These are phyloP conservation scores for Triticum timopheevii DNA, from an alignment of 176 grass and related monocot species.

Conservation along the genomic window DNA sequence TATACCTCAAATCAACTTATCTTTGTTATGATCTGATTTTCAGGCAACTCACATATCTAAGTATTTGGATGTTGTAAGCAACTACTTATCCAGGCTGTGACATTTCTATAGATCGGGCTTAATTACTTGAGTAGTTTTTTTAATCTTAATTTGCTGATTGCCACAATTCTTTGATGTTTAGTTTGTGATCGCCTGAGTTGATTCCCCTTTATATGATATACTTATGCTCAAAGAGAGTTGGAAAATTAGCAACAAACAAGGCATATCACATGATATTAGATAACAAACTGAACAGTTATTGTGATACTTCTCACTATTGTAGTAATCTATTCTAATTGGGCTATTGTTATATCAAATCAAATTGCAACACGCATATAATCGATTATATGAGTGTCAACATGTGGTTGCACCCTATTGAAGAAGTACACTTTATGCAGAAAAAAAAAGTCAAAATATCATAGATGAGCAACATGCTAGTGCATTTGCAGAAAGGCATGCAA, in stretches of 20 bases:
- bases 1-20: not conserved
- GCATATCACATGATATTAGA: too few relatives aligned
- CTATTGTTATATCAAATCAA: conserved; percentile 1
- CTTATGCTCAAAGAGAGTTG: too few relatives aligned
- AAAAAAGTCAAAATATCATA: not conserved
- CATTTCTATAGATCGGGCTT: not conserved
- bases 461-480: not conserved
- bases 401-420: not conserved
- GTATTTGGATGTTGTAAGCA: not conserved
- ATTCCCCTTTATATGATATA: too few relatives aligned
- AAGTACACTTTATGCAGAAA: not conserved
- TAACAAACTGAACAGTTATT: not conserved
- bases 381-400: not conserved
- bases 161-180: not conserved
- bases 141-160: not conserved
- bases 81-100: not conserved
- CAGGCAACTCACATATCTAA: not conserved
- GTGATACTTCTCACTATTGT: not conserved
- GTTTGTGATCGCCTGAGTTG: too few relatives aligned
- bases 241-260: too few relatives aligned
- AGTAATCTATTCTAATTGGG: not conserved
- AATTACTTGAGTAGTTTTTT: not conserved
- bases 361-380: not conserved
- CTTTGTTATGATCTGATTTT: not conserved
- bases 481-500: not conserved